phyloP scores from a whole-genome alignment of 1,139 yeast species.

The Hemisphaericaspora lyxosophila region DNA sequence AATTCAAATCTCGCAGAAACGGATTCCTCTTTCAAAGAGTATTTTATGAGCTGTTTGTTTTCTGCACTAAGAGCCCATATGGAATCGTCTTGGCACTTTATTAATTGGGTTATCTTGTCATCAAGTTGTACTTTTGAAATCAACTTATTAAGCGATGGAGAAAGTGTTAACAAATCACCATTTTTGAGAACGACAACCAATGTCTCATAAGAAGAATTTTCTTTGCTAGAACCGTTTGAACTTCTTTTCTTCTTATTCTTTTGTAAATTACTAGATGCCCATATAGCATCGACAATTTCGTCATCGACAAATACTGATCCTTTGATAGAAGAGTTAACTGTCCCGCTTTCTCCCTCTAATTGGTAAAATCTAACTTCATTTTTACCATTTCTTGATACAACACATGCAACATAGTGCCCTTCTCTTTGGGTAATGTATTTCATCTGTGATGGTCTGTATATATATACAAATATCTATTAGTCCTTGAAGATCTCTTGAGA shows the following conservation, averaged over 20 bases:
- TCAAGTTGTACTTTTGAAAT: constrained; percentile 31
- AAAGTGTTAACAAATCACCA: constrained; percentile 41
- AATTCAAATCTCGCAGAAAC: neutral
- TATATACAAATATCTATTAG: neutral
- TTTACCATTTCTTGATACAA: constrained; percentile 32
- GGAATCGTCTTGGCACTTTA: constrained; percentile 6
- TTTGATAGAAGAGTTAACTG: neutral
- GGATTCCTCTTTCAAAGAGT: constrained; percentile 3
- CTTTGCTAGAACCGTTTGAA: constrained; percentile 3
- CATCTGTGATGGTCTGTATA: neutral
- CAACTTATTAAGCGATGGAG: constrained; percentile 39
- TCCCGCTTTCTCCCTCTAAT: constrained; percentile 12
- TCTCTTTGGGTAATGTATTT: constrained; percentile 18
- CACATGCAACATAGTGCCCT: constrained; percentile 28
- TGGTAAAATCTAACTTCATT: constrained; percentile 37
- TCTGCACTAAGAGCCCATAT: constrained; percentile 9
- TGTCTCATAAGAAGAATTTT: constrained; percentile 10
- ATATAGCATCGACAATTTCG: constrained; percentile 20
- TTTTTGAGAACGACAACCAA: constrained; percentile 37
- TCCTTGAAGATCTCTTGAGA: neutral
- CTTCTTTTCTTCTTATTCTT: constrained; percentile 18
- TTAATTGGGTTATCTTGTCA: constrained; percentile 2
- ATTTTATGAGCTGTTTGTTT: constrained; percentile 1
- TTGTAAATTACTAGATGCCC: constrained; percentile 10
- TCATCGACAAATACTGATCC: constrained; percentile 16